phyloP scores from a whole-genome alignment of 352 stramenopile genomes.

The Elongisporangium undulatum region DNA sequence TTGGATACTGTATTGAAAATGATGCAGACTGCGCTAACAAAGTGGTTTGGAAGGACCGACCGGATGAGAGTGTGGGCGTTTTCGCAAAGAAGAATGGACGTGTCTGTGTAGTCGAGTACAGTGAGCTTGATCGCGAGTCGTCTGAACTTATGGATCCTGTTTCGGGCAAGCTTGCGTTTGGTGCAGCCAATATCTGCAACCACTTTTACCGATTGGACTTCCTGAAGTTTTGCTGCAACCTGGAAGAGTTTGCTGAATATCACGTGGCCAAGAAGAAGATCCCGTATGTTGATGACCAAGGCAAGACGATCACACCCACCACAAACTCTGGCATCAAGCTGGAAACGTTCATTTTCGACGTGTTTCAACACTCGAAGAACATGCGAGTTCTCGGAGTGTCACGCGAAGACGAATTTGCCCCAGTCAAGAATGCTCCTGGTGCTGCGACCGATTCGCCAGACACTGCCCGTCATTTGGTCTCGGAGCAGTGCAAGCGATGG shows the following conservation, averaged over 20 bases:
- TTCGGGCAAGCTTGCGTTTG: constrained; percentile 90
- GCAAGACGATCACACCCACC: constrained; percentile 53
- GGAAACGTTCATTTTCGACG: constrained; percentile 97
- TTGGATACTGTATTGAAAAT: constrained; percentile 94
- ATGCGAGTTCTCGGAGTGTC: constrained; percentile 89
- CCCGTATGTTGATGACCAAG: constrained; percentile 62
- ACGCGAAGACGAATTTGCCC: constrained; percentile 88
- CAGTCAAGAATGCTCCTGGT: constrained; percentile 88
- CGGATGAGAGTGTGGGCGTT: constrained; percentile 93
- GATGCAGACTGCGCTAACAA: constrained; percentile 96
- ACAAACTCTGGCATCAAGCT: constrained; percentile 92
- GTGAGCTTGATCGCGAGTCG: constrained; percentile 87
- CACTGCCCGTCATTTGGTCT: constrained; percentile 63
- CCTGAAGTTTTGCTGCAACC: constrained; percentile 82
- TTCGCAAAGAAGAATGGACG: constrained; percentile 76
- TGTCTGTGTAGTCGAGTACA: constrained; percentile 97
- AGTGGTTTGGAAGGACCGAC: constrained; percentile 91
- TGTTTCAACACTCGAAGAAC: constrained; percentile 83
- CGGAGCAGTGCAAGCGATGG: constrained; percentile 59
- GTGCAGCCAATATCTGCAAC: constrained; percentile 98
- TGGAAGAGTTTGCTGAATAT: constrained; percentile 83
- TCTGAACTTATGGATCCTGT: constrained; percentile 51
- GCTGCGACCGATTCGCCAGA: constrained; percentile 69
- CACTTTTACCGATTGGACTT: constrained; percentile 94
- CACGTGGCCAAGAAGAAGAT: constrained; percentile 94